phyloP scores from a whole-genome alignment of 2,329 filamentous ascomycete species.

The Pleurostoma richardsiae region DNA sequence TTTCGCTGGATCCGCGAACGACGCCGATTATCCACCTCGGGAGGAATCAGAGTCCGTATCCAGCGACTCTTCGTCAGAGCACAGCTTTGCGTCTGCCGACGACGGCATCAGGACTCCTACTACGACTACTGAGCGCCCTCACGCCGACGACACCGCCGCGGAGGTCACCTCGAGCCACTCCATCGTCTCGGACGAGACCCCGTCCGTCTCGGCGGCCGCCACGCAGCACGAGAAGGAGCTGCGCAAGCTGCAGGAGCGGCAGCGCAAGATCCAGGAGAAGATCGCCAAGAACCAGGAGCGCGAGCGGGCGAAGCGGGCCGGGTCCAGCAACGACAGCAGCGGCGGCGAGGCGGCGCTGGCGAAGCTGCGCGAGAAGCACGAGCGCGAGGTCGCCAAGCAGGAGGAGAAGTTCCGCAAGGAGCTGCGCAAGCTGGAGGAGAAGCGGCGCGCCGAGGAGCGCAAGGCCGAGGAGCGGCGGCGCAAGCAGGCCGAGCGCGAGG shows the following conservation, averaged over 20 bases:
- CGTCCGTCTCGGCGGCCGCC: slow-evolving; percentile 16
- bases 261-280: slow-evolving; percentile 58
- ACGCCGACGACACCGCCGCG: slow-evolving; percentile 9
- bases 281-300: slow-evolving; percentile 50
- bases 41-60: slow-evolving; percentile 17
- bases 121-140: neutral
- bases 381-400: slow-evolving; percentile 58
- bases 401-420: slow-evolving; percentile 63
- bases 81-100: slow-evolving; percentile 44
- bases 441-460: slow-evolving; percentile 55
- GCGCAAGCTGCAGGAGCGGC: slow-evolving; percentile 55
- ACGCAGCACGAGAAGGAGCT: slow-evolving; percentile 58
- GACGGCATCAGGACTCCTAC: neutral
- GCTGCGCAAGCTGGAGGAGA: slow-evolving; percentile 58
- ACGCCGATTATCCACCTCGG: slow-evolving; percentile 13
- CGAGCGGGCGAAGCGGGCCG: slow-evolving; percentile 35
- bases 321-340: slow-evolving; percentile 27
- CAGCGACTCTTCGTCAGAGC: slow-evolving; percentile 40
- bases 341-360: slow-evolving; percentile 35
- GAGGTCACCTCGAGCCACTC: slow-evolving; percentile 21
- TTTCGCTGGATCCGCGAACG: slow-evolving; percentile 20
- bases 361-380: slow-evolving; percentile 60
- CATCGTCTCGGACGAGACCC: slow-evolving; percentile 32
- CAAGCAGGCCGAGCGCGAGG: slow-evolving; percentile 50
- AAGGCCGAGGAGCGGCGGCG: slow-evolving; percentile 48